Percentiles rank a stretch among this genome's conserved stretches.
Conservation (phyloP, 1,284 basidiomycete genomes). For the Pascua guehoae region DNA sequence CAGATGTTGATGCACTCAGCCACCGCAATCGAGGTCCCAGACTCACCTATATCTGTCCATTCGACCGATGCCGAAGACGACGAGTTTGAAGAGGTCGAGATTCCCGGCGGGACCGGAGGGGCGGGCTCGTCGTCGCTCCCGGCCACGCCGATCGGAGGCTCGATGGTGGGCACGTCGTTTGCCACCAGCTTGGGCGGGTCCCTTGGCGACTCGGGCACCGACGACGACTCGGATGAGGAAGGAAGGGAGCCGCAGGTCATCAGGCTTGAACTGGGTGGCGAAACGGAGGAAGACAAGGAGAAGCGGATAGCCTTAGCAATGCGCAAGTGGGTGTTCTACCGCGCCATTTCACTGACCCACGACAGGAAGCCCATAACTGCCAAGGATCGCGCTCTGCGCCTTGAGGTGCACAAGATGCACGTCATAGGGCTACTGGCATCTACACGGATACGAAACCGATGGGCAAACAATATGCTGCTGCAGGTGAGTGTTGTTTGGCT, state of each 20-base stretch:
- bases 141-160: too few species aligned
- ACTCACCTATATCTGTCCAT: slow-evolving; percentile 11
- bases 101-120: slow-evolving; percentile 20
- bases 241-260: slow-evolving; percentile 33
- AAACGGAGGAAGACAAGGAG: slow-evolving; percentile 40
- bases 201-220: not conserved
- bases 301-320: slow-evolving; percentile 36
- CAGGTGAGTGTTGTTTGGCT: slow-evolving; percentile 56
- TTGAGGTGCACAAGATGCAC: slow-evolving; percentile 82
- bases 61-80: slow-evolving; percentile 33
- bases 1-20: slow-evolving; percentile 6
- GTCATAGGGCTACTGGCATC: slow-evolving; percentile 74
- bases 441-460: slow-evolving; percentile 71
- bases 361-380: slow-evolving; percentile 48
- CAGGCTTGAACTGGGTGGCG: slow-evolving; percentile 40
- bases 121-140: too few species aligned
- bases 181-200: too few species aligned
- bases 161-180: too few species aligned
- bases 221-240: slow-evolving; percentile 22
- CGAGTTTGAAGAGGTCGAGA: slow-evolving; percentile 46
- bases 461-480: slow-evolving; percentile 76
- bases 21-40: slow-evolving; percentile 10
- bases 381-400: slow-evolving; percentile 64
- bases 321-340: slow-evolving; percentile 40
- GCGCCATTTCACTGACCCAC: slow-evolving; percentile 2